phyloP scores from a whole-genome alignment of 2,329 filamentous ascomycete species.

The Daldinia eschscholtzii region DNA sequence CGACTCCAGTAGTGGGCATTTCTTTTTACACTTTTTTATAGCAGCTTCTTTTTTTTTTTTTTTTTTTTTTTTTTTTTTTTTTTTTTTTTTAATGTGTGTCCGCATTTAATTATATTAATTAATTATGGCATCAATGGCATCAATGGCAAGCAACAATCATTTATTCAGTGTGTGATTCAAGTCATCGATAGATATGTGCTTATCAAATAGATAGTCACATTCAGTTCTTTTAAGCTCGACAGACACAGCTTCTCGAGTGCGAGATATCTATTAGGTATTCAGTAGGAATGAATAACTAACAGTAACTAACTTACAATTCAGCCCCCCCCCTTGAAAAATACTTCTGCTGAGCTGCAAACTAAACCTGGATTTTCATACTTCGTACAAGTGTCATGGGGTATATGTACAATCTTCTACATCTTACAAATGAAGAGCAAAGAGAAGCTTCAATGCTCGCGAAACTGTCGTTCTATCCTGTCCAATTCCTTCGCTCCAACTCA shows the following conservation, averaged over 20 bases:
- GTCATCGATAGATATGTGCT: too few species aligned
- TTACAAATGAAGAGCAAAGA: constrained; percentile 1
- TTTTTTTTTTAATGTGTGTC: too few species aligned
- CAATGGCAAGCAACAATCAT: too few species aligned
- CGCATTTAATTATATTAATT: too few species aligned
- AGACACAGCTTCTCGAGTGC: too few species aligned
- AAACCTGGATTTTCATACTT: not conserved
- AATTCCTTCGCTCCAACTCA: constrained; percentile 1
- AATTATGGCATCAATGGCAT: too few species aligned
- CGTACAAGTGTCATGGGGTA: not conserved
- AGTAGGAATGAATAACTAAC: too few species aligned
- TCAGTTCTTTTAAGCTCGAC: too few species aligned
- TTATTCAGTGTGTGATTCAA: too few species aligned
- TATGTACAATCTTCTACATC: constrained; percentile 1
- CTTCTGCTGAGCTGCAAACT: not conserved
- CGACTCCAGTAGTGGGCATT: constrained; percentile 33
- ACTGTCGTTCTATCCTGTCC: not conserved
- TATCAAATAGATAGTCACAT: too few species aligned
- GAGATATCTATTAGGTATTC: too few species aligned
- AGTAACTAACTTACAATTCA: not conserved
- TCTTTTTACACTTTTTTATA: not conserved
- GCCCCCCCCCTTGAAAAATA: not conserved
- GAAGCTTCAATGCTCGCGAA: not conserved
- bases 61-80: not conserved
- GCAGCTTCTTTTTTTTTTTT: not conserved